Conservation (phyloP, 495 filamentous ascomycete genomes). For the Aspergillus homomorphus region DNA sequence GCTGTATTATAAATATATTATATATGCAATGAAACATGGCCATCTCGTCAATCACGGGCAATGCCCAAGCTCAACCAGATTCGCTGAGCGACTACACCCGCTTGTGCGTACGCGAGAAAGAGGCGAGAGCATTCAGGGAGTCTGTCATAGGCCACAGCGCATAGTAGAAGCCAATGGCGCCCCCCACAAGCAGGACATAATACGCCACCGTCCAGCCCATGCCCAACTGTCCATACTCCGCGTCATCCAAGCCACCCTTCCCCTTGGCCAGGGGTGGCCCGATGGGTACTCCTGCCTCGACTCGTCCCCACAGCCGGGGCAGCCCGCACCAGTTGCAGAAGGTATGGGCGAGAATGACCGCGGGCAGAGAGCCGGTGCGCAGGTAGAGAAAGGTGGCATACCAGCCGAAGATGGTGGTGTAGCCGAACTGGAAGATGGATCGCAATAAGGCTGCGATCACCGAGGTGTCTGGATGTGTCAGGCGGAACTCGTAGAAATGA, state of each 20-base stretch:
- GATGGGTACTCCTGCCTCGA: conserved; percentile 46
- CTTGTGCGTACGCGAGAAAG: conserved; percentile 9
- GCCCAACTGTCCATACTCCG: conserved; percentile 27
- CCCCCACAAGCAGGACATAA: conserved; percentile 68
- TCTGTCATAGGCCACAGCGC: conserved; percentile 72
- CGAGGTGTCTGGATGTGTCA: conserved; percentile 71
- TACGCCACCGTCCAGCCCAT: conserved; percentile 72
- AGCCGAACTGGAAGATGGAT: conserved; percentile 81
- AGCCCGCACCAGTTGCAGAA: conserved; percentile 94
- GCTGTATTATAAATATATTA: background rate
- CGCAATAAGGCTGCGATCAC: conserved; percentile 57
- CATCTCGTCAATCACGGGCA: background rate
- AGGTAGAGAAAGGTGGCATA: conserved; percentile 89
- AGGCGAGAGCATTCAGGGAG: conserved; percentile 41
- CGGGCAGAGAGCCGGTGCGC: conserved; percentile 74
- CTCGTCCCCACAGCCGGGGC: conserved; percentile 79
- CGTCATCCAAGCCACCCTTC: conserved; percentile 41
- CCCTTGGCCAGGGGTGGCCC: conserved; percentile 31
- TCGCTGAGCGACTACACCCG: background rate
- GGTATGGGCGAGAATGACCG: conserved; percentile 70
- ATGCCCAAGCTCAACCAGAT: background rate
- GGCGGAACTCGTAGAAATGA: conserved; percentile 91
- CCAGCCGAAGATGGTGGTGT: conserved; percentile 90
- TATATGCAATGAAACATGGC: background rate
- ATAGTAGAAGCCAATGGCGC: conserved; percentile 66